Percentiles rank a stretch among this genome's conserved stretches.
phyloP scores from a whole-genome alignment of 192 early-diverging fungal species.

The Backusella sp. region DNA sequence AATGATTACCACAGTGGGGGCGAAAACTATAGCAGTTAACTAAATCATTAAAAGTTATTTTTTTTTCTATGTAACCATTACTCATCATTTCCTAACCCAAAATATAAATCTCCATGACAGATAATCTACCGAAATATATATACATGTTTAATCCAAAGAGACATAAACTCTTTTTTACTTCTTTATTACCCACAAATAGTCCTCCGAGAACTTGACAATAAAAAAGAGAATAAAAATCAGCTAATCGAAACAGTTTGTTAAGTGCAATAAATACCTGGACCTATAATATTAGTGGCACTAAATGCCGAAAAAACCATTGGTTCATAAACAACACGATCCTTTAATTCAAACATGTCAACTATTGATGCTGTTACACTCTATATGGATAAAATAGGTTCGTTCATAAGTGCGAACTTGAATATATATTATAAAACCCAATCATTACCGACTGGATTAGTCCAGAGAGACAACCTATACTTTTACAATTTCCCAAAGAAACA shows the following conservation, averaged over 20 bases:
- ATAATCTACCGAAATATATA: background rate
- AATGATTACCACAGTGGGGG: background rate
- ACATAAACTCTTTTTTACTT: background rate
- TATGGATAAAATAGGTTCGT: background rate
- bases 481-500: too few species aligned
- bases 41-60: background rate
- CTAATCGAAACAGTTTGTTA: background rate
- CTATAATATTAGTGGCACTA: background rate
- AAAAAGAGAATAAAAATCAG: background rate
- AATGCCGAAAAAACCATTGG: background rate
- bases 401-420: background rate
- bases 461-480: background rate
- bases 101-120: background rate
- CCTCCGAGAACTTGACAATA: background rate
- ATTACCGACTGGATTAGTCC: background rate
- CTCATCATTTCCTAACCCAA: background rate
- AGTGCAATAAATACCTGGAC: background rate
- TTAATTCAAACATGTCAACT: constrained; percentile 4
- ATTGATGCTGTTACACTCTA: background rate
- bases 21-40: background rate
- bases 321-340: background rate
- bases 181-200: background rate
- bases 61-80: background rate
- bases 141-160: background rate
- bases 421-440: background rate